These are phyloP conservation scores for Ascosphaera aggregata DNA, from an alignment of 2,329 filamentous ascomycete genomes.

Conservation along the genomic window DNA sequence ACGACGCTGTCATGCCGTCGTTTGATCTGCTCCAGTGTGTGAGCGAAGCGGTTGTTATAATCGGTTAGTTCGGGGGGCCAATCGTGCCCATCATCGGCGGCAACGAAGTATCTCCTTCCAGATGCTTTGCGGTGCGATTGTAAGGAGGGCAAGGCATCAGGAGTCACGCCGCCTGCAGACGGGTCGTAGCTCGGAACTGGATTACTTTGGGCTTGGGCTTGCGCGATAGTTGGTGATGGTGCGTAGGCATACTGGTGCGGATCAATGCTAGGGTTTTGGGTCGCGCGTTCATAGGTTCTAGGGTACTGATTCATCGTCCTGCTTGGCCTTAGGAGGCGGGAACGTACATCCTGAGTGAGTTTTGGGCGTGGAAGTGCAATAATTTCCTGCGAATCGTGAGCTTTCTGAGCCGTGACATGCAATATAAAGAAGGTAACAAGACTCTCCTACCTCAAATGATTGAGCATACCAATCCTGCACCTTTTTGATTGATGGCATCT, in stretches of 20 bases:
- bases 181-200: not conserved
- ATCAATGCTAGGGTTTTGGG: conserved; percentile 70
- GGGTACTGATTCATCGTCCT: conserved; percentile 32
- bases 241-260: conserved; percentile 44
- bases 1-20: conserved; percentile 89
- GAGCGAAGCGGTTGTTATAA: conserved; percentile 79
- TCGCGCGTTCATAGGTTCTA: conserved; percentile 55
- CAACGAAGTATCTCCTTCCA: conserved; percentile 61
- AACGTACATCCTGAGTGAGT: conserved; percentile 50
- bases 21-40: conserved; percentile 84
- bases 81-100: conserved; percentile 64
- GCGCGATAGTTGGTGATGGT: not conserved
- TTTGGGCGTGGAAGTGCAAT: conserved; percentile 60
- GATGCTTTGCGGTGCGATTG: conserved; percentile 25
- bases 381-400: conserved; percentile 40
- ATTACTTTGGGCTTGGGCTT: not conserved
- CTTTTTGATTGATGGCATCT: conserved; percentile 90
- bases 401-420: not conserved
- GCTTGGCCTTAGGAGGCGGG: conserved; percentile 40
- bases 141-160: not conserved
- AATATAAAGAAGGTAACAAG: not conserved
- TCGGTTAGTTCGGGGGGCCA: conserved; percentile 90
- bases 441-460: conserved; percentile 67
- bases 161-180: not conserved
- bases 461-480: conserved; percentile 98